A percentile compares a stretch with the other conserved stretches of the same genome.
These are phyloP conservation scores for Blastobotrys buckinghamii DNA, from an alignment of 1,139 yeast genomes.

Conservation along the genomic window DNA sequence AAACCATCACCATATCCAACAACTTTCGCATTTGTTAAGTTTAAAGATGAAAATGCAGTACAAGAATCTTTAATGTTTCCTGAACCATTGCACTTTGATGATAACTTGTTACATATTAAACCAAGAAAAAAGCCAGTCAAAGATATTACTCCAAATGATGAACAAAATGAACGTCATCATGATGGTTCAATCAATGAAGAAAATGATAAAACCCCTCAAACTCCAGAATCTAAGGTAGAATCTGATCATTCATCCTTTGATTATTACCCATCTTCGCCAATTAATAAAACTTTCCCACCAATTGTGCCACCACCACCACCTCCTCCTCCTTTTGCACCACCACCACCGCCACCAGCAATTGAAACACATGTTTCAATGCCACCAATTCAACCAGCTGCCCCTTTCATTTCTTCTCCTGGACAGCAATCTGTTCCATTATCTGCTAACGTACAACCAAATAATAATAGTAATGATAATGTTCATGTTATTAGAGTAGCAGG, in stretches of 20 bases:
- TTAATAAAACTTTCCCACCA: background rate
- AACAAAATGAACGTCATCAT: background rate
- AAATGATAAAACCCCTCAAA: too few relatives aligned
- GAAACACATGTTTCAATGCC: too few relatives aligned
- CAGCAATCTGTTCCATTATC: too few relatives aligned
- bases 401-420: background rate
- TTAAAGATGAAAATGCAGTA: background rate
- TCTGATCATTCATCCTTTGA: background rate
- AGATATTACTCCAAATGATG: background rate
- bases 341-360: background rate
- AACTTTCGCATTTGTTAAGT: conserved; percentile 9
- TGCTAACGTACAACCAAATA: too few relatives aligned
- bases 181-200: too few relatives aligned
- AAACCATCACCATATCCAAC: background rate
- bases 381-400: background rate
- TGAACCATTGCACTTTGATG: conserved; percentile 5
- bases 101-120: conserved; percentile 4
- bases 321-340: background rate
- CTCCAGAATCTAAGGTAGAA: too few relatives aligned
- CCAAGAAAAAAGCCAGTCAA: background rate
- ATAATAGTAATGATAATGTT: too few relatives aligned
- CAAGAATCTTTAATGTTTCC: conserved; percentile 4
- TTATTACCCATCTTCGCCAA: background rate
- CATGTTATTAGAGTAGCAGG: conserved; percentile 17
- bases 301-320: background rate